Evolutionary conservation across 2,329 filamentous ascomycete genomes (phyloP).

Genomic region (Fusarium verrucosum): DNA sequence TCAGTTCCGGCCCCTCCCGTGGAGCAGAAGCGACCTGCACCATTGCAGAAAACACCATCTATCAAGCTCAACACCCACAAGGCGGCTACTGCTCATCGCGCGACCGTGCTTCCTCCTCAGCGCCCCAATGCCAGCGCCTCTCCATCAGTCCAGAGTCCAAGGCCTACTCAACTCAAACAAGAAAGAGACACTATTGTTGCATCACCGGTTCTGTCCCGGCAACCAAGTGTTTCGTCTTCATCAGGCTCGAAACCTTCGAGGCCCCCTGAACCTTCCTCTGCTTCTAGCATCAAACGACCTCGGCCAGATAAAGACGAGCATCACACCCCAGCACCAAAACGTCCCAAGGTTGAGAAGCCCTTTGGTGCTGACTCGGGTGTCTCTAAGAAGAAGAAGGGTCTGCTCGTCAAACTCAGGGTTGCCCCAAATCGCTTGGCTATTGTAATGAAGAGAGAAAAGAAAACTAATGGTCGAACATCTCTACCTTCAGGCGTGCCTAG

Average conservation of each 20-base stretch:
- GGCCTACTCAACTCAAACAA: constrained; percentile 18
- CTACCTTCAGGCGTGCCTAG: constrained; percentile 47
- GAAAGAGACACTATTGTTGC: constrained; percentile 45
- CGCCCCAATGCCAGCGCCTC: constrained; percentile 1
- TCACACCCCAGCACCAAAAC: constrained; percentile 50
- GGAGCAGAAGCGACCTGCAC: constrained; percentile 45
- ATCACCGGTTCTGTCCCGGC: constrained; percentile 37
- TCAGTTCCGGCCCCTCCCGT: constrained; percentile 20
- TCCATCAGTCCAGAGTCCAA: constrained; percentile 14
- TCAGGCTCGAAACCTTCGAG: constrained; percentile 33
- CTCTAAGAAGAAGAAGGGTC: constrained; percentile 45
- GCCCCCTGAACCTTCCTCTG: constrained; percentile 31
- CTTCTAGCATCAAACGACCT: constrained; percentile 48
- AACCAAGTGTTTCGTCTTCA: constrained; percentile 37
- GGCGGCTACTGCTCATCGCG: constrained; percentile 37
- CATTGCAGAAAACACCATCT: constrained; percentile 47
- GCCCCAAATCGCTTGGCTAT: constrained; percentile 48
- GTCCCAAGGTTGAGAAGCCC: constrained; percentile 51
- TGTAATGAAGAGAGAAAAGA: constrained; percentile 46
- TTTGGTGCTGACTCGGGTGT: constrained; percentile 32
- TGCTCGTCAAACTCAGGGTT: constrained; percentile 52
- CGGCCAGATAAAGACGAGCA: constrained; percentile 52
- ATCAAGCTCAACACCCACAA: constrained; percentile 54
- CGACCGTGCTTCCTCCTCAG: constrained; percentile 1
- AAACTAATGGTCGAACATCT: constrained; percentile 40